These are phyloP conservation scores for Antitrichia curtipendula DNA, from an alignment of 225 moss, liverwort and hornwort species.

Conservation along the genomic window DNA sequence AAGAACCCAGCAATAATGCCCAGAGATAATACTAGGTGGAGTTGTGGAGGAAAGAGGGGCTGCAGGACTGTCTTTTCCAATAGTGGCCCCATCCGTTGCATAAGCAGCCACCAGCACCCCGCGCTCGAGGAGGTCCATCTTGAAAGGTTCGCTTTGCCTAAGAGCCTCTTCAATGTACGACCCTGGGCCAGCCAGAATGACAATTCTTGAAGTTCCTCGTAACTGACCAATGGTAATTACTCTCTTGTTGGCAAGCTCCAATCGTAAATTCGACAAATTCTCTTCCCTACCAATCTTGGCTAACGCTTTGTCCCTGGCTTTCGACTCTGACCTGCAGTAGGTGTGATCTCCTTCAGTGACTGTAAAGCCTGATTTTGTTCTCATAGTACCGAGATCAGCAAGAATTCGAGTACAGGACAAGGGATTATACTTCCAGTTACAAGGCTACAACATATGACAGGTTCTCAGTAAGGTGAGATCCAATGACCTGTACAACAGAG, in stretches of 20 bases:
- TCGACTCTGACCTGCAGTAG: slow-evolving; percentile 45
- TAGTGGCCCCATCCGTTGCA: slow-evolving; percentile 53
- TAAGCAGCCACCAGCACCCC: slow-evolving; percentile 87
- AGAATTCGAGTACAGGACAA: background rate
- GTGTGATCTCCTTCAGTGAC: background rate
- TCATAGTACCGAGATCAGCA: background rate
- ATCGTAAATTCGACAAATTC: slow-evolving; percentile 63
- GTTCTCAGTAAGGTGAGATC: background rate
- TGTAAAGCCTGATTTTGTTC: background rate
- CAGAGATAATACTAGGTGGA: slow-evolving; percentile 6
- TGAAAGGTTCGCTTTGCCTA: slow-evolving; percentile 40
- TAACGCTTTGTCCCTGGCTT: slow-evolving; percentile 62
- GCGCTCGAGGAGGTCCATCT: slow-evolving; percentile 60
- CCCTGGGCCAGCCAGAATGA: slow-evolving; percentile 72
- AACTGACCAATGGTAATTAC: slow-evolving; percentile 64
- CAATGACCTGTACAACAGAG: slow-evolving; percentile 53
- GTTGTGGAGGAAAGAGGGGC: background rate
- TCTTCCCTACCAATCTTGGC: slow-evolving; percentile 82
- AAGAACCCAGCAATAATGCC: background rate
- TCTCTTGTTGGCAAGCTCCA: slow-evolving; percentile 71
- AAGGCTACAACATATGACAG: background rate
- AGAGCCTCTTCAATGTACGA: slow-evolving; percentile 65
- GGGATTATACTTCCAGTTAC: background rate
- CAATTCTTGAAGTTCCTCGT: slow-evolving; percentile 65
- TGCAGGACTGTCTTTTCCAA: slow-evolving; percentile 7